These are phyloP conservation scores for Ambrosiella cleistominuta DNA, from an alignment of 2,329 filamentous ascomycete genomes.

Conservation along the genomic window DNA sequence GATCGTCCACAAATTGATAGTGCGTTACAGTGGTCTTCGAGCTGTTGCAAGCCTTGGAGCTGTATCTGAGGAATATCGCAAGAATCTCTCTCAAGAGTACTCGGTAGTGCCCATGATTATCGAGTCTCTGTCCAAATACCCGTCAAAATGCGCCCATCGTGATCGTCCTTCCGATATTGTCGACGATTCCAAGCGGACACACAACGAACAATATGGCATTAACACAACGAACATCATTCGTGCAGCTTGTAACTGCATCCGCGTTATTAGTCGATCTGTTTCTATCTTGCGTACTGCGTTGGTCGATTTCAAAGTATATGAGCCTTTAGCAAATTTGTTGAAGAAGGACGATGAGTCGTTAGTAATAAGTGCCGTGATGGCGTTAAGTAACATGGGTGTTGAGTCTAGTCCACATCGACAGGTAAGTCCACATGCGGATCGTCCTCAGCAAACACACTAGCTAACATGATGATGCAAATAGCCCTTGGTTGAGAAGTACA, in stretches of 20 bases:
- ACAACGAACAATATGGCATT: constrained; percentile 37
- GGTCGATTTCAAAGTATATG: constrained; percentile 67
- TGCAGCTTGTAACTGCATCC: constrained; percentile 66
- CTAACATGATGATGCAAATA: constrained; percentile 20
- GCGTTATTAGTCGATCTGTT: constrained; percentile 70
- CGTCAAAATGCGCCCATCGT: constrained; percentile 30
- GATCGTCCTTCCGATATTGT: constrained; percentile 22
- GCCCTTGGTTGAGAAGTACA: constrained; percentile 49
- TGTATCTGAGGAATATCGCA: constrained; percentile 69
- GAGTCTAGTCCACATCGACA: background rate
- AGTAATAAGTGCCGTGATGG: too few species aligned
- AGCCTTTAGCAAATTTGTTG: constrained; percentile 38
- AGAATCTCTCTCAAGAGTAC: constrained; percentile 66
- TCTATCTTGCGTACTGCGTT: constrained; percentile 69
- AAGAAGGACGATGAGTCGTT: background rate
- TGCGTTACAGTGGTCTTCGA: constrained; percentile 59
- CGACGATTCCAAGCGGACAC: background rate
- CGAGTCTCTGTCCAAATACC: constrained; percentile 50
- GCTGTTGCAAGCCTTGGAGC: constrained; percentile 68
- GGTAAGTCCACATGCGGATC: background rate
- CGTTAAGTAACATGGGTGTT: too few species aligned
- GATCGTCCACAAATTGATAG: constrained; percentile 52
- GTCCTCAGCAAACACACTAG: too few species aligned
- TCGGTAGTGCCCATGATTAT: constrained; percentile 57
- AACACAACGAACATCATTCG: constrained; percentile 67